Conservation (phyloP, 352 stramenopile species). For the Elongisporangium prolatum region DNA sequence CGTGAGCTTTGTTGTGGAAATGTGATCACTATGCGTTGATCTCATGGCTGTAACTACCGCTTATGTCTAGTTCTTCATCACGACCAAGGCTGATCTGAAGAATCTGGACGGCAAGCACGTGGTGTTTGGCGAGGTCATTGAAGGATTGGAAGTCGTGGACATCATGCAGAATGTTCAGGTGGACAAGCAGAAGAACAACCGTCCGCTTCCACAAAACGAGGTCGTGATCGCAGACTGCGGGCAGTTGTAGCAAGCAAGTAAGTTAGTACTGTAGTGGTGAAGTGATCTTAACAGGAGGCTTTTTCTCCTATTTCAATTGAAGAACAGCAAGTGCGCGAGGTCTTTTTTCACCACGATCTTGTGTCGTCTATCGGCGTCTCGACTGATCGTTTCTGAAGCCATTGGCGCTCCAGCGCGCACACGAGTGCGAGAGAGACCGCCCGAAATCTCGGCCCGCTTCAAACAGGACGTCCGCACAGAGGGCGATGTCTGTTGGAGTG, state of each 20-base stretch:
- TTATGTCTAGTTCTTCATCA: slow-evolving; percentile 70
- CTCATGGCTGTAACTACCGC: slow-evolving; percentile 1
- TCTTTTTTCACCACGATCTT: slow-evolving; percentile 59
- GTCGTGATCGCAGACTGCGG: slow-evolving; percentile 66
- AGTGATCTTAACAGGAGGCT: slow-evolving; percentile 2
- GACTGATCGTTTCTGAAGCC: slow-evolving; percentile 14
- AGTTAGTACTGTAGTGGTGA: slow-evolving; percentile 6
- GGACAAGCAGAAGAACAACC: slow-evolving; percentile 35
- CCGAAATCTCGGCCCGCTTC: slow-evolving; percentile 47
- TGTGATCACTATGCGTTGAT: background rate
- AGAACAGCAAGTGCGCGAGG: slow-evolving; percentile 63
- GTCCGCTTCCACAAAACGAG: slow-evolving; percentile 47
- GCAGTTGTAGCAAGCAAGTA: slow-evolving; percentile 20
- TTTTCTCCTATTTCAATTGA: slow-evolving; percentile 1
- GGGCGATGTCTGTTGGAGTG: slow-evolving; percentile 27
- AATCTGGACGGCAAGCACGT: slow-evolving; percentile 94
- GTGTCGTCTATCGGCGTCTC: slow-evolving; percentile 35
- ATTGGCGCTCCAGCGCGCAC: slow-evolving; percentile 33
- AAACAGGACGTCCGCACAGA: slow-evolving; percentile 25
- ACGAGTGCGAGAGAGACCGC: slow-evolving; percentile 44
- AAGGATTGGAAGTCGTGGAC: slow-evolving; percentile 71
- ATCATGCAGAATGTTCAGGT: slow-evolving; percentile 64
- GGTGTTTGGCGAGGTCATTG: slow-evolving; percentile 94
- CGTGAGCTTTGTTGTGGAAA: background rate
- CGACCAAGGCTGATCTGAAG: slow-evolving; percentile 49